Conservation (phyloP, 2,329 filamentous ascomycete genomes). For the Fusarium sp. region DNA sequence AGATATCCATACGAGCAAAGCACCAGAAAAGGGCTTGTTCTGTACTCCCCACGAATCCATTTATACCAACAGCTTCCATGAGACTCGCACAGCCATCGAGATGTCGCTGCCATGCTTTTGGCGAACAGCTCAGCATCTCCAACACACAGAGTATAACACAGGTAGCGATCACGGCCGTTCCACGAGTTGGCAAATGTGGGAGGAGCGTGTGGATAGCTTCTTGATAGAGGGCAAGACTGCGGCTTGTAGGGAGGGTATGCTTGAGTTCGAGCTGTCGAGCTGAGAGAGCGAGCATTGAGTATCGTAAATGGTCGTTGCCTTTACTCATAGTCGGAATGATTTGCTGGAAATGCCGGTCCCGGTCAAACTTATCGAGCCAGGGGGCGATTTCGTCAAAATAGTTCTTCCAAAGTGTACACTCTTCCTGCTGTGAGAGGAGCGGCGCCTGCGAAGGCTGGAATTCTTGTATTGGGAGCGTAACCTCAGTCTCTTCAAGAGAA, state of each 20-base stretch:
- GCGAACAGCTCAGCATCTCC: constrained; percentile 65
- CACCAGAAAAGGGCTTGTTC: constrained; percentile 68
- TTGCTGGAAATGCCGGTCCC: constrained; percentile 61
- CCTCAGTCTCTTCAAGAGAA: constrained; percentile 25
- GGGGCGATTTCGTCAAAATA: constrained; percentile 59
- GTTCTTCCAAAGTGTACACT: constrained; percentile 56
- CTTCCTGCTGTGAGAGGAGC: constrained; percentile 49
- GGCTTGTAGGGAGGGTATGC: constrained; percentile 52
- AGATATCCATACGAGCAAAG: constrained; percentile 68
- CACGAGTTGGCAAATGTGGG: constrained; percentile 61
- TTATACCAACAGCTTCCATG: constrained; percentile 63
- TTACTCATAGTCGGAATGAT: constrained; percentile 62
- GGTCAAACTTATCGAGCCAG: constrained; percentile 68
- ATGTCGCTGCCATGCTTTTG: constrained; percentile 64
- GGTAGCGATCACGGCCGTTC: constrained; percentile 64
- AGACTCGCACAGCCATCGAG: constrained; percentile 66
- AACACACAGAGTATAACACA: constrained; percentile 67
- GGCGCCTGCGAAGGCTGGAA: constrained; percentile 34
- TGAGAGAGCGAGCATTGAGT: constrained; percentile 64
- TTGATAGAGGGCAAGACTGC: constrained; percentile 63
- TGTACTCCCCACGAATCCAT: constrained; percentile 63
- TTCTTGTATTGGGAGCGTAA: constrained; percentile 28
- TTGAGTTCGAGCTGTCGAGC: constrained; percentile 65
- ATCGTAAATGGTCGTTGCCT: constrained; percentile 59
- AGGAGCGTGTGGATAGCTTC: constrained; percentile 64